Base-by-base conservation (phyloP, 164 flowering plant species). In the Stephania cephalantha region DNA sequence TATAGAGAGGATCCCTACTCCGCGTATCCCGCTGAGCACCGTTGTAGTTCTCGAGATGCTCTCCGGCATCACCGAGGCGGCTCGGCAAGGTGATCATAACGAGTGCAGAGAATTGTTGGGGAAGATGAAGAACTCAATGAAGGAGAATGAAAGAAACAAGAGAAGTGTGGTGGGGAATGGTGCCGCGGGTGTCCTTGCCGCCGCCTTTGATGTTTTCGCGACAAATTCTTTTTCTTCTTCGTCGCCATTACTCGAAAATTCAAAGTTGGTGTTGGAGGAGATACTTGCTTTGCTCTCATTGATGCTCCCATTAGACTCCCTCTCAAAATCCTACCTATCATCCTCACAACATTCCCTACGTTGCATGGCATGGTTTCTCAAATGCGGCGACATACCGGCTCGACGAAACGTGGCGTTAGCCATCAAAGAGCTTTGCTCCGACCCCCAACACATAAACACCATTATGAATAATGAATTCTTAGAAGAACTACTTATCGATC, bases 1-100 rank as follows among this genome's bases (percentile, higher is more conserved):
- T 18, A 76, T 94, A 1, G 94, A 94, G 66, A 66, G 98, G 66
- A 89, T 92, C 65, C 97, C 98, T 0, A 94, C 98, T 3, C 98
- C 98, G 1, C 71, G 89, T 31, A 80, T 86, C 70, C 97, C 97
- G 0, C 72, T 90, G 3, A 77, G 75, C 17, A 50, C 87, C 0
- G 8, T 68, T 11, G 81, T 87, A 66, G 91, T 87, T 17, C 22
- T 75, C 4, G 84, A 85, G 58, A 78, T 89, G 11, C 78, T 85
- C n/a, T 61, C 78, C 1, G 81, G 73, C 31, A 42, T 91, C 3
- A 63, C 72, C 4, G 13, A 53, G 1, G 79, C 86, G 0, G 58
- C 76, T 9, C 22, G 20, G 13, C 70, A 71, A 1, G 55, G 65
- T 3, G 89, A 90, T 22, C 73, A 10, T 2, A 22, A 1, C 2